Percentiles rank a stretch among this genome's conserved stretches.
phyloP scores from a whole-genome alignment of 2,329 filamentous ascomycete genomes.

The Hypoxylon sp. region DNA sequence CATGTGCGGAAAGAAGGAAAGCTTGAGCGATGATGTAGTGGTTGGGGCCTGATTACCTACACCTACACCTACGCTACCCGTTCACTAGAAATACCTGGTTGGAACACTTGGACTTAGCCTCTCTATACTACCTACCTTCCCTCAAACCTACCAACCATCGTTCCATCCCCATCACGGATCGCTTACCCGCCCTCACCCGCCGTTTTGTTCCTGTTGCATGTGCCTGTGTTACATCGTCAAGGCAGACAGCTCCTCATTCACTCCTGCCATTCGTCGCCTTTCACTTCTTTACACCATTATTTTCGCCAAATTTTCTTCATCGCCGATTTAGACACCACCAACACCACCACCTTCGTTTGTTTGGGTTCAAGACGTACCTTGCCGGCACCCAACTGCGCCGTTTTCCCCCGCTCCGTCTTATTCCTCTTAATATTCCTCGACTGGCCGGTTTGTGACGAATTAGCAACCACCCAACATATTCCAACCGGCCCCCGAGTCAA shows the following conservation, averaged over 20 bases:
- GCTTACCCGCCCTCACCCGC: conserved; percentile 35
- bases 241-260: conserved; percentile 28
- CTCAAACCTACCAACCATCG: conserved; percentile 24
- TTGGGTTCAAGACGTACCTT: conserved; percentile 25
- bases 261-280: conserved; percentile 36
- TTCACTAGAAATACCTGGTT: conserved; percentile 19
- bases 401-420: conserved; percentile 19
- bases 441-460: conserved; percentile 23
- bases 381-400: conserved; percentile 20
- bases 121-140: conserved; percentile 12
- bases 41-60: conserved; percentile 31
- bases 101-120: conserved; percentile 21
- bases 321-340: conserved; percentile 26
- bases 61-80: conserved; percentile 14
- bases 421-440: conserved; percentile 17
- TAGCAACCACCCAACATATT: conserved; percentile 12
- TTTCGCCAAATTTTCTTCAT: conserved; percentile 38
- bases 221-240: conserved; percentile 43
- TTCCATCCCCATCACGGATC: conserved; percentile 31
- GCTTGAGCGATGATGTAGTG: conserved; percentile 40
- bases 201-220: conserved; percentile 38
- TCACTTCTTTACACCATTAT: conserved; percentile 35
- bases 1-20: conserved; percentile 17
- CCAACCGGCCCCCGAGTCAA: conserved; percentile 22
- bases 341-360: conserved; percentile 21